Percentiles rank a stretch among this genome's conserved stretches.
Evolutionary conservation across 192 early-diverging fungal species (phyloP).

Genomic region (Chytriomyces sp.): DNA sequence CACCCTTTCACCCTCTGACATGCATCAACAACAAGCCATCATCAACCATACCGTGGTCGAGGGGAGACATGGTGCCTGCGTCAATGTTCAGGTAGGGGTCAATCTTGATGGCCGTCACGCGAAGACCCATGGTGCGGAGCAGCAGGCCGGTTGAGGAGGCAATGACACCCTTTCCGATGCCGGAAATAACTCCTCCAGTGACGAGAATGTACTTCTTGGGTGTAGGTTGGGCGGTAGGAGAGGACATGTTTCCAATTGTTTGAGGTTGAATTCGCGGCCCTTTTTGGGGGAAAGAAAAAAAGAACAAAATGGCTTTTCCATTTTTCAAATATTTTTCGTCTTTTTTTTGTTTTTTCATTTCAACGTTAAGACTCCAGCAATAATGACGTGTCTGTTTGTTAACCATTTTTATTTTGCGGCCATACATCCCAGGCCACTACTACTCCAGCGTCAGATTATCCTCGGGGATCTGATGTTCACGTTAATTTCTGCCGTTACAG

Average conservation of each 20-base stretch:
- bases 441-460: conserved; percentile 12
- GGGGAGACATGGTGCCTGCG: conserved; percentile 93
- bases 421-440: not conserved
- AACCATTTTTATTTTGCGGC: too few relatives aligned
- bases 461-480: conserved; percentile 4
- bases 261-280: not conserved
- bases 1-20: not conserved
- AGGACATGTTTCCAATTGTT: not conserved
- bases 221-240: not conserved
- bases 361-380: not conserved
- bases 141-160: conserved; percentile 96
- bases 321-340: not conserved
- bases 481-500: not conserved
- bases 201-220: conserved; percentile 91
- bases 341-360: not conserved
- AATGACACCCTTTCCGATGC: conserved; percentile 99
- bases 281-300: conserved; percentile 27
- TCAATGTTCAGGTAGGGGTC: conserved; percentile 99
- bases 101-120: conserved; percentile 98
- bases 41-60: conserved; percentile 85
- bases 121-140: conserved; percentile 88
- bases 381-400: too few relatives aligned
- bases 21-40: not conserved
- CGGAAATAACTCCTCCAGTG: conserved; percentile 98
- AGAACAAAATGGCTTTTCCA: not conserved